Base-by-base conservation (phyloP, 257 asterid genomes). In the Scutellaria baicalensis region DNA sequence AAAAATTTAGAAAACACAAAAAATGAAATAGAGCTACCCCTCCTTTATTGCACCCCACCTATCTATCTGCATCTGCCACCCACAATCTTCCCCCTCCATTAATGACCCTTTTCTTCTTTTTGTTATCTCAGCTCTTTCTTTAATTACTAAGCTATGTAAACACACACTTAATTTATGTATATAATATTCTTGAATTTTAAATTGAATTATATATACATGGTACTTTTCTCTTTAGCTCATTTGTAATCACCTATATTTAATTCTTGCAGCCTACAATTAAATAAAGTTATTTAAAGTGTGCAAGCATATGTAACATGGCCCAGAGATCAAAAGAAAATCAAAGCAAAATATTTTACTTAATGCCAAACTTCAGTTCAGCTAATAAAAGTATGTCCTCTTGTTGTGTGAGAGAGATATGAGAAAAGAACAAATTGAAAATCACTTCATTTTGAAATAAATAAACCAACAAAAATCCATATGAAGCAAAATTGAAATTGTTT, bases 21-120 rank as follows among this genome's bases (percentile, higher is more conserved):
- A 50, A 66, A 64, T 70, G 35, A 45, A 43, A 59, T 33, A 80
- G 62, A 81, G 69, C 79, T 73, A 72, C 74, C 69, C 64, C 74
- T 71, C 12, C 73, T 78, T 78, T 64, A 78, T 45, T 78, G 80
- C 81, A 36, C 45, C 77, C 74, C 76, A 45, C 59, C 77, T 50
- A 66, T 69, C 66, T 50, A 58, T 66, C 70, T 57, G 71, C 57
- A 58, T 62, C 76, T 64, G 63, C 66, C 80, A 69, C 72, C 72
- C 66, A 64, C 75, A 71, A 67, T 70, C 75, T 62, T 43, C 61
- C 57, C 43, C 70, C 76, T 10, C 62, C 82, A 76, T 73, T 80
- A 69, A 76, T 66, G 20, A 42, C 80, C 68, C 61, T 17, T 16
- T 39, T 45, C 49, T 51, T 6, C 5, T 68, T 59, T 47, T 47